phyloP scores from a whole-genome alignment of 2,329 filamentous ascomycete species.

The Gyromitra esculenta region DNA sequence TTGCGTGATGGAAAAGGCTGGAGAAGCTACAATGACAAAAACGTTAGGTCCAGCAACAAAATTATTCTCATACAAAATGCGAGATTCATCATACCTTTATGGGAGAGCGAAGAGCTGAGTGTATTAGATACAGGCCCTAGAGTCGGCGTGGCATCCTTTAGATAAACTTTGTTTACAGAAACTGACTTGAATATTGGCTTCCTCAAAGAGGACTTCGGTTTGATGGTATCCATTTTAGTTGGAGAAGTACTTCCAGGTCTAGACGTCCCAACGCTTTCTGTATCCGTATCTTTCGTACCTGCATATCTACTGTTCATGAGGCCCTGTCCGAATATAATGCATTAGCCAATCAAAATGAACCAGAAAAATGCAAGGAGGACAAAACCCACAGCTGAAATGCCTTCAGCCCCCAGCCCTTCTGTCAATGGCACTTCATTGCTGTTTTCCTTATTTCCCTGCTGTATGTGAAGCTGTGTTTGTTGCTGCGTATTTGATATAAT shows the following conservation, averaged over 20 bases:
- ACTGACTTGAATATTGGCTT: conserved; percentile 85
- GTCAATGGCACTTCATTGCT: conserved; percentile 25
- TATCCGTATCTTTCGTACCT: conserved; percentile 54
- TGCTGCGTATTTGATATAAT: conserved; percentile 26
- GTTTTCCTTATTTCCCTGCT: conserved; percentile 49
- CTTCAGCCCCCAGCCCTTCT: conserved; percentile 13
- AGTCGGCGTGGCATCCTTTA: conserved; percentile 73
- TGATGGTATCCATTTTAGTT: conserved; percentile 58
- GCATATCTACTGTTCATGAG: conserved; percentile 50
- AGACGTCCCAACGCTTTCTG: conserved; percentile 50
- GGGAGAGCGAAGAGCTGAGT: conserved; percentile 61
- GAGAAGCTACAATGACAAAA: conserved; percentile 33
- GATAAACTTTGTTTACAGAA: conserved; percentile 84
- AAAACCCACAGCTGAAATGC: conserved; percentile 32
- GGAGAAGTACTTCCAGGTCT: conserved; percentile 60
- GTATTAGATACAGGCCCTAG: conserved; percentile 63
- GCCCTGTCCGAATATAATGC: conserved; percentile 32
- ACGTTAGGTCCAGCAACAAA: conserved; percentile 33
- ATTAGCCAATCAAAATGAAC: conserved; percentile 36
- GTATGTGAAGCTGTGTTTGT: conserved; percentile 30
- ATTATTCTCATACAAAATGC: conserved; percentile 20
- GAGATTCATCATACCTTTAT: conserved; percentile 60
- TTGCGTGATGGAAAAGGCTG: conserved; percentile 36
- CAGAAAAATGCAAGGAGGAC: not conserved
- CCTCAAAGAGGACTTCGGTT: conserved; percentile 63